Evolutionary conservation across 805 yeast genomes (phyloP).

Genomic region (Starmerella geochares): DNA sequence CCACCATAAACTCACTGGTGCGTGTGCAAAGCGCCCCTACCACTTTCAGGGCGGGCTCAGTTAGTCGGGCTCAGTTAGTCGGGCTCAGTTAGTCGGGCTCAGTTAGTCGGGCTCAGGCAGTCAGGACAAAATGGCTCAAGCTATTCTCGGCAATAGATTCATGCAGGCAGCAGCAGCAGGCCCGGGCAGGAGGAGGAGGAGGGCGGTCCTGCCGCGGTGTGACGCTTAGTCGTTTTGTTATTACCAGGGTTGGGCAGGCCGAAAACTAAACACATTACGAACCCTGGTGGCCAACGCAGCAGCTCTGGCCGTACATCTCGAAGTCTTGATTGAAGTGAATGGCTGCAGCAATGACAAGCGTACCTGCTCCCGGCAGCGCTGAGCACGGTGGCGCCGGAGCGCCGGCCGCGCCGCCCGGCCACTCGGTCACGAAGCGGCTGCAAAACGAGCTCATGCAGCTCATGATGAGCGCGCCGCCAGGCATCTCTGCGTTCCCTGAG

Average conservation of each 20-base stretch:
- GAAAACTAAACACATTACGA: constrained; percentile 1
- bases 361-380: neutral
- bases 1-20: too few species aligned
- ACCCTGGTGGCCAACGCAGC: neutral
- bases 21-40: too few species aligned
- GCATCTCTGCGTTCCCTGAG: constrained; percentile 46
- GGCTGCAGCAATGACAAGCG: constrained; percentile 13
- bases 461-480: constrained; percentile 43
- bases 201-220: neutral
- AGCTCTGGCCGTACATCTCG: too few species aligned
- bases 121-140: too few species aligned
- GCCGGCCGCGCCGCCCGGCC: constrained; percentile 33
- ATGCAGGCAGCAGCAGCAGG: neutral
- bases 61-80: too few species aligned
- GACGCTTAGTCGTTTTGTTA: constrained; percentile 7
- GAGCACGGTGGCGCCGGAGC: neutral
- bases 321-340: constrained; percentile 8
- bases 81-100: too few species aligned
- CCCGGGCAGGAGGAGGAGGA: neutral
- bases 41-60: too few species aligned
- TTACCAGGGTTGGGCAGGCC: constrained; percentile 5
- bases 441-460: constrained; percentile 45
- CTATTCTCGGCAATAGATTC: neutral
- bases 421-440: constrained; percentile 42
- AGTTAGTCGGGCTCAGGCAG: too few species aligned